These are phyloP conservation scores for Penicillium tannophilum DNA, from an alignment of 495 filamentous ascomycete species.

Conservation along the genomic window DNA sequence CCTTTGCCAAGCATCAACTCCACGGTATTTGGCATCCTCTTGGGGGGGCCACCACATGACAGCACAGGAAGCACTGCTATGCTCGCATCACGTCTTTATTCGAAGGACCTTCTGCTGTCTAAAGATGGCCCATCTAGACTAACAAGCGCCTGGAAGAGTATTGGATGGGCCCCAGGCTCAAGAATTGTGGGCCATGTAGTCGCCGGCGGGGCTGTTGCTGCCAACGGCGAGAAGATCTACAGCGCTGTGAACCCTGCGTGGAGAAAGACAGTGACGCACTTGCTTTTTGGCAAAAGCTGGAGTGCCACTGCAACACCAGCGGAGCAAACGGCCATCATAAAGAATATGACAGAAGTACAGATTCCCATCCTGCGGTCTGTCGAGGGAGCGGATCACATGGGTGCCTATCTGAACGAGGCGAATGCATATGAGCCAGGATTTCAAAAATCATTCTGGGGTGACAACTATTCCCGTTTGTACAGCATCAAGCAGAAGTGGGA, in stretches of 20 bases:
- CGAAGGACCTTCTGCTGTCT: conserved; percentile 30
- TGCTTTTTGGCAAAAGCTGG: conserved; percentile 25
- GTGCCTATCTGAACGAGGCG: conserved; percentile 55
- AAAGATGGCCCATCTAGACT: conserved; percentile 29
- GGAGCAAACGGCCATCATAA: conserved; percentile 33
- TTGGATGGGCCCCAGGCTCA: conserved; percentile 16
- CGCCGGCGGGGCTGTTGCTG: conserved; percentile 34
- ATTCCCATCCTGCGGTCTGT: conserved; percentile 47
- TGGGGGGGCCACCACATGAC: conserved; percentile 21
- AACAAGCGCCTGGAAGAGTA: conserved; percentile 21
- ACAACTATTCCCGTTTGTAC: conserved; percentile 48
- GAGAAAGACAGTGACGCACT: conserved; percentile 34
- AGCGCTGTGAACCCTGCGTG: conserved; percentile 43
- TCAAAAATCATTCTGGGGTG: conserved; percentile 52
- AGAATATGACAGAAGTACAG: conserved; percentile 41
- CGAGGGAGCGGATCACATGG: conserved; percentile 33
- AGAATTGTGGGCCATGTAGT: conserved; percentile 30
- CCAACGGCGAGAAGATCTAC: conserved; percentile 30
- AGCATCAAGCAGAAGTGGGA: conserved; percentile 44
- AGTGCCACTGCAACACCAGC: conserved; percentile 21
- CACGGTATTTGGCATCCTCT: conserved; percentile 18
- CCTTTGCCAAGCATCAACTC: conserved; percentile 24
- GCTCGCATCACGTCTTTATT: conserved; percentile 34
- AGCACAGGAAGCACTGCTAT: conserved; percentile 20
- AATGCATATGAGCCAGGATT: conserved; percentile 48